Conservation (phyloP, 371 early-diverging fungal species). For the Mortierella sp. region DNA sequence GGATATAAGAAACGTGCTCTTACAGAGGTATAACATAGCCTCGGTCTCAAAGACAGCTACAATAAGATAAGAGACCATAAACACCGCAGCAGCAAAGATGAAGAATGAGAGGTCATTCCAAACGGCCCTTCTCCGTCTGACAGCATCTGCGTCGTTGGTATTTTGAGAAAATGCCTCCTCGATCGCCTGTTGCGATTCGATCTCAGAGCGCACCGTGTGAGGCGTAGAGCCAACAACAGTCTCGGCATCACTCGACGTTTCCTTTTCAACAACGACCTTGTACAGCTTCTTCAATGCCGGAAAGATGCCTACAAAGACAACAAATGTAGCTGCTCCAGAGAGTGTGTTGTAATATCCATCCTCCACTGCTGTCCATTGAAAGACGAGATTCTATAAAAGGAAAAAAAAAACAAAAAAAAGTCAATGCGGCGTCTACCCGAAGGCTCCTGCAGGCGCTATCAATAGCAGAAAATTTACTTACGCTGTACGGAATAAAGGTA, state of each 20-base stretch:
- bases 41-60: conserved; percentile 13
- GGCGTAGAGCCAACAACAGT: background rate
- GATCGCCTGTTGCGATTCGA: background rate
- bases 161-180: background rate
- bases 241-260: background rate
- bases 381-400: conserved; percentile 29
- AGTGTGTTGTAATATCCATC: conserved; percentile 12
- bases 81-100: conserved; percentile 22
- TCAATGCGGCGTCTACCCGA: background rate
- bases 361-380: conserved; percentile 13
- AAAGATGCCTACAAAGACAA: conserved; percentile 33
- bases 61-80: conserved; percentile 3
- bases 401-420: background rate
- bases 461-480: conserved; percentile 5
- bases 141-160: background rate
- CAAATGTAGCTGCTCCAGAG: conserved; percentile 15
- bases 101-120: conserved; percentile 28
- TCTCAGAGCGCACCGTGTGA: background rate
- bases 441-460: too few relatives aligned
- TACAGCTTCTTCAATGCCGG: conserved; percentile 27
- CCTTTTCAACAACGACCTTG: conserved; percentile 8
- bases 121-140: background rate
- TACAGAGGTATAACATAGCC: conserved; percentile 19
- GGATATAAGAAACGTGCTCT: background rate
- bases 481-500: conserved; percentile 38